These are phyloP conservation scores for Isabelozyma gotoi DNA, from an alignment of 805 yeast species.

Conservation along the genomic window DNA sequence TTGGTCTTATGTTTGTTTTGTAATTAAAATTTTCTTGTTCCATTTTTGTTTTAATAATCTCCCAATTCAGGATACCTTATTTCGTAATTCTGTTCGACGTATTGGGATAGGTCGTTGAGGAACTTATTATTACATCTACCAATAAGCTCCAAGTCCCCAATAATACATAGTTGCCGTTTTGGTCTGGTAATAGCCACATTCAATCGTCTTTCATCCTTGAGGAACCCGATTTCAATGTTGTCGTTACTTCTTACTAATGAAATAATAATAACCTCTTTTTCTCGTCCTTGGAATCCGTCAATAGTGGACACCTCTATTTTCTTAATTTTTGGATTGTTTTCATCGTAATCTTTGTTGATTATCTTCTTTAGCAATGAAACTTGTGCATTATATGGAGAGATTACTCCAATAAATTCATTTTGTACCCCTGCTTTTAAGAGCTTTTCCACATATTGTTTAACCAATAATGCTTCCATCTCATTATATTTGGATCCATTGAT, in stretches of 20 bases:
- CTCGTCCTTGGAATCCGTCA: conserved; percentile 90
- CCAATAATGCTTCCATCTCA: conserved; percentile 71
- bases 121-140: conserved; percentile 42
- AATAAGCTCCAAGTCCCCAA: conserved; percentile 83
- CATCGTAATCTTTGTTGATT: conserved; percentile 29
- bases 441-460: conserved; percentile 51
- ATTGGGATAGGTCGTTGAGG: conserved; percentile 63
- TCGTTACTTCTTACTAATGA: conserved; percentile 83
- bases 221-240: conserved; percentile 71
- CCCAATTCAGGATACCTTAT: conserved; percentile 58
- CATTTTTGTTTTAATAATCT: conserved; percentile 14
- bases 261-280: conserved; percentile 81
- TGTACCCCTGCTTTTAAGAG: conserved; percentile 54
- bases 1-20: too few relatives aligned
- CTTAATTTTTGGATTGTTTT: conserved; percentile 8
- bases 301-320: conserved; percentile 80
- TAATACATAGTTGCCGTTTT: conserved; percentile 75
- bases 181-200: conserved; percentile 95
- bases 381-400: conserved; percentile 90
- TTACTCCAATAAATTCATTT: conserved; percentile 69
- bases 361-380: conserved; percentile 57
- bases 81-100: conserved; percentile 68
- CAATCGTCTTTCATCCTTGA: conserved; percentile 73
- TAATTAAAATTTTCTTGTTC: not conserved
- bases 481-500: conserved; percentile 64